These are phyloP conservation scores for Hymenoscyphus repandus DNA, from an alignment of 2,329 filamentous ascomycete species.

Conservation along the genomic window DNA sequence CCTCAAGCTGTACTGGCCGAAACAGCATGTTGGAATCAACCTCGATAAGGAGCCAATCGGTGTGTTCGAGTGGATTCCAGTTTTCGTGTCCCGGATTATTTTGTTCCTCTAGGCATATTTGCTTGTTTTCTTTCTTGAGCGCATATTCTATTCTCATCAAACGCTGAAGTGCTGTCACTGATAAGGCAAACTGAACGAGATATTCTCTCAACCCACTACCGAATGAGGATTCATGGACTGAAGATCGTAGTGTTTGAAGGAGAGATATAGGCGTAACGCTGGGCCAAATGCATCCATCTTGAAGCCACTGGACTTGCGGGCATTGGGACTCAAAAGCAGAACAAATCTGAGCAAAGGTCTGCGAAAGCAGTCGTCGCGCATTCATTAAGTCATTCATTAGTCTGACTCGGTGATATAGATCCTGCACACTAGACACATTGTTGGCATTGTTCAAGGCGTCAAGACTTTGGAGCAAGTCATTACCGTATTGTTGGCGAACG, in stretches of 20 bases:
- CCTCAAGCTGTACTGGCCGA: constrained; percentile 54
- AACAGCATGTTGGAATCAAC: constrained; percentile 61
- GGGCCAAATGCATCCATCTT: constrained; percentile 37
- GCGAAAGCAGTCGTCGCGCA: background rate
- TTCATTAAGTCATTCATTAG: constrained; percentile 3
- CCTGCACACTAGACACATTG: background rate
- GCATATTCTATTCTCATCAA: constrained; percentile 39
- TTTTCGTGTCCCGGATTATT: constrained; percentile 37
- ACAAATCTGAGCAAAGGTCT: background rate
- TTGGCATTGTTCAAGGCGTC: constrained; percentile 22
- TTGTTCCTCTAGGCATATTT: constrained; percentile 34
- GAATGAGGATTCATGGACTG: constrained; percentile 24
- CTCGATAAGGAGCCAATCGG: constrained; percentile 63
- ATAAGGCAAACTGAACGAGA: constrained; percentile 36
- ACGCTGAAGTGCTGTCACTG: constrained; percentile 38
- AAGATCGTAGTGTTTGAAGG: constrained; percentile 38
- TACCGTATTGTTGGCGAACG: constrained; percentile 36
- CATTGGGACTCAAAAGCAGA: constrained; percentile 8
- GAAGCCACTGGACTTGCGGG: constrained; percentile 33
- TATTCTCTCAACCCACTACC: constrained; percentile 32
- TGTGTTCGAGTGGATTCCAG: constrained; percentile 33
- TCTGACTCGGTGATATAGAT: background rate
- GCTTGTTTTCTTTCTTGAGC: constrained; percentile 23
- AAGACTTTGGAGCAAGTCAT: constrained; percentile 34
- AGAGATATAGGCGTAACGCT: constrained; percentile 35